Conservation (phyloP, 768 basidiomycete species). For the Russula lepida region DNA sequence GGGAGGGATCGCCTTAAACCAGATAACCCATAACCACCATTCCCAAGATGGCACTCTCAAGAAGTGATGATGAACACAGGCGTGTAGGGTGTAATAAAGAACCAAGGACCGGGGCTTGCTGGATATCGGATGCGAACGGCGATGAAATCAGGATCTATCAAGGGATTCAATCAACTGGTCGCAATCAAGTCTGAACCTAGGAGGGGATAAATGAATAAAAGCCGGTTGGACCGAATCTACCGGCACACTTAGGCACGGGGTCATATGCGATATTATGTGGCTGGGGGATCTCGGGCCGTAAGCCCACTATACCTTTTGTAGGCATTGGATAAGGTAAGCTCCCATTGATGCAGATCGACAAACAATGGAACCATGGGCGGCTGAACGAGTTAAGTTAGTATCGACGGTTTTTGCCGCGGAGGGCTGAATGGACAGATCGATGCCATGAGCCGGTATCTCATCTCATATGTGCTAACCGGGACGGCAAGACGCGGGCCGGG, state of each 20-base stretch:
- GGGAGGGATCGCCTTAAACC: neutral
- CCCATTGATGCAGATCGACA: neutral
- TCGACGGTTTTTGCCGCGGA: neutral
- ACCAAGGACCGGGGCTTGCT: neutral
- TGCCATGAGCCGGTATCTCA: neutral
- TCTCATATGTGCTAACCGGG: constrained; percentile 2
- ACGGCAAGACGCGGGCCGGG: constrained; percentile 6
- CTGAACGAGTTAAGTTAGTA: no score
- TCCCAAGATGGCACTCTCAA: neutral
- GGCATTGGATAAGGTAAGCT: neutral
- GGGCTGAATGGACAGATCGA: neutral
- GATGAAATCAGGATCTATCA: neutral
- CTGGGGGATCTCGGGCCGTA: neutral
- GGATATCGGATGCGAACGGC: neutral
- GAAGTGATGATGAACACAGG: neutral
- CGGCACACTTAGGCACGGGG: neutral
- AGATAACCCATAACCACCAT: neutral
- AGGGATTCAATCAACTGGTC: neutral
- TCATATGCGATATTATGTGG: neutral
- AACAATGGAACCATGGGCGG: neutral
- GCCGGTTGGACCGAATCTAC: constrained; percentile 5
- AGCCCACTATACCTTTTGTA: neutral
- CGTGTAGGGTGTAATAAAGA: neutral
- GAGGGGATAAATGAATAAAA: constrained; percentile 2
- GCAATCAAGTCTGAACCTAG: neutral